Evolutionary conservation across 495 filamentous ascomycete species (phyloP), one percentile per base, ranked within the genome.

Genomic region (Parachaetomium inaequale): DNA sequence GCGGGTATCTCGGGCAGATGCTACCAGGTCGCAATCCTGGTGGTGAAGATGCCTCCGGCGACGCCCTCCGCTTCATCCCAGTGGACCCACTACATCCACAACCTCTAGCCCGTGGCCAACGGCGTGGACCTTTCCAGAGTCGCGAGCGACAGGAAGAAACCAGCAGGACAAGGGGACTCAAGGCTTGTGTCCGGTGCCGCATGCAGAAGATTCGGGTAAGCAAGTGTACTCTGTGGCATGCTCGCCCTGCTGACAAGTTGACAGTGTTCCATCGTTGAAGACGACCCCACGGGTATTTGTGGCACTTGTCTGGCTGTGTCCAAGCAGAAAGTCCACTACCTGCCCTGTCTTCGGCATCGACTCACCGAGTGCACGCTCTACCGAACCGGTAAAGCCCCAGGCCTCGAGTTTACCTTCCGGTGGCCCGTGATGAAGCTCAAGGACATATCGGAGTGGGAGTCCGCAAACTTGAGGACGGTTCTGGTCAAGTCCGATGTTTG

Each of bases 371-470:
- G 66, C 19, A 59, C 52, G 4, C 29, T 66, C 7, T 70, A 63
- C 42, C 43, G 61, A 28, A 60, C 53, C 0, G 66, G 63, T 23
- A 62, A 63, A 19, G 63, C 58, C 6, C 58, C 66, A 6, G 68
- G 68, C 7, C 45, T 63, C 25, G 63, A 66, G 19, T 68, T 62
- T 29, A 68, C 45, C 23, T 36, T 40, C n/a, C 63, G 68, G 12
- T 70, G 68, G 68, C 59, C 61, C 3, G 59, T 60, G 19, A 66
- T 64, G 66, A 70, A 64, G 57, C 55, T 68, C 28, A 66, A 59
- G 36, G 63, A 67, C 53, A 66, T 66, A 40, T 32, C 26, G 14
- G 58, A 63, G 11, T 70, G 68, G 68, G 56, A 57, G 7, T 54
- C 51, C 0, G 15, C 17, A 15, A 36, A 64, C n/a, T 25, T 58